Base-by-base conservation (phyloP, 2,329 filamentous ascomycete species). In the Microcyclospora tardicrescens region DNA sequence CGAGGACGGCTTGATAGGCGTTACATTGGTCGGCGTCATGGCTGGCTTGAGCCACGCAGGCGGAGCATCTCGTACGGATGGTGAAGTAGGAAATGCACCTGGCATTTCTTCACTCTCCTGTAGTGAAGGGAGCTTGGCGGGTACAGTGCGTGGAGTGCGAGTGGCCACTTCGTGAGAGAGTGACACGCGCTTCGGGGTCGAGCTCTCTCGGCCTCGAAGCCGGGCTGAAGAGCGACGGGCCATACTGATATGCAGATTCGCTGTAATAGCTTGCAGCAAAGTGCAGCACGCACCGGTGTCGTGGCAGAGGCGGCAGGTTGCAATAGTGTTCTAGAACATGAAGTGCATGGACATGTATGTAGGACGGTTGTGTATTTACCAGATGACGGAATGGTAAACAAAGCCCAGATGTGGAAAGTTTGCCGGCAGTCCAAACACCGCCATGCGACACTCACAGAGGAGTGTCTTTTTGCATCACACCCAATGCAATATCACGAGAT, bases 1-100 rank as follows among this genome's bases (percentile, higher is more conserved):
- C 46, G 72, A 71, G 35, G 80, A 67, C 16, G 84, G 82, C 63
- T 82, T 81, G 49, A 81, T 65, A 5, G 77, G 71, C 3, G 77
- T 76, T 11, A 71, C 72, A 30, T 75, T 74, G 31, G 68, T 70
- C 5, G 85, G 85, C 1, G 82, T 69, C 39, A 39, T 64, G 51
- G 37, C 16, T 14, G 39, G 50, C 33, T 39, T 56, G 45, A 30
- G 42, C 35, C 41, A 44, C 45, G 49, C 40, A 38, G 30, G 41
- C 16, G 47, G 39, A 24, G 36, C 24, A 40, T 38, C 33, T 40
- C 34, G 31, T 34, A 43, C 28, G 27, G 54, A 53, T 30, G 39
- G 44, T 5, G 57, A 56, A 5, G 49, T 46, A 10, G 54, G 57
- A 33, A 58, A 57, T 28, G 58, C 44, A 34, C 51, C 54, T 10